Evolutionary conservation across 2,329 filamentous ascomycete species (phyloP), one percentile per base, ranked within the genome.

Genomic region (Rhynchosporium graminicola): DNA sequence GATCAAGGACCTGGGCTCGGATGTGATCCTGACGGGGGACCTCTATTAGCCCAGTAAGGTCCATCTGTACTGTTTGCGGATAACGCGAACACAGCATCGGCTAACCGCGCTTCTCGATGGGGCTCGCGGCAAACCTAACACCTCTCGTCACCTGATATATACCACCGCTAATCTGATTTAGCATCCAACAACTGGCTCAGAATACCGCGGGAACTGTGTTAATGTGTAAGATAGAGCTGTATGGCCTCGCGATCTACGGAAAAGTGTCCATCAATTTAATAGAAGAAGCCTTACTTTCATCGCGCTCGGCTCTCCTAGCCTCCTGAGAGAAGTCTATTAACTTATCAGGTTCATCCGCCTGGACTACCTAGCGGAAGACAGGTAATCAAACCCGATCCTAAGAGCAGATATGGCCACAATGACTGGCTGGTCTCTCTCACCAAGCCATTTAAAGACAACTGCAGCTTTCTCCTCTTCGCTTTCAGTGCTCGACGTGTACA

Each of bases 111-210:
- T 45, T 61, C 45, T 15, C 1, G 50, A 43, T 63, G 20, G 28
- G 45, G 40, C 33, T 61, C 26, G 13, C 26, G 13, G 40, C 8
- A 57, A 31, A 57, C 54, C 12, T 57, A 20, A 38, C 59, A 64
- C 26, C 15, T 31, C 43, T 62, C 59, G 2, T 64, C 33, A 20
- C 55, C 31, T 3, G 40, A 4, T 31, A 65, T 66, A 43, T 31
- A 68, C 59, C 29, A 66, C 28, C 50, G 57, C 62, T 26, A 68
- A 46, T 68, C 9, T 3, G 48, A 20, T 26, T 46, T 15, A 15
- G 40, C n/a, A 57, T 68, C 59, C 2, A 68, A 33, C 20, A 66
- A 66, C 43, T 68, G 51, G 51, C 64, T 68, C 2, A 68, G 38
- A 29, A 66, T 42, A n/a, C 50, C 26, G 8, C 48, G 45, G 46